Evolutionary conservation across 2,329 filamentous ascomycete species (phyloP), one percentile per base, ranked within the genome.

Genomic region (Cladosporium sp.): DNA sequence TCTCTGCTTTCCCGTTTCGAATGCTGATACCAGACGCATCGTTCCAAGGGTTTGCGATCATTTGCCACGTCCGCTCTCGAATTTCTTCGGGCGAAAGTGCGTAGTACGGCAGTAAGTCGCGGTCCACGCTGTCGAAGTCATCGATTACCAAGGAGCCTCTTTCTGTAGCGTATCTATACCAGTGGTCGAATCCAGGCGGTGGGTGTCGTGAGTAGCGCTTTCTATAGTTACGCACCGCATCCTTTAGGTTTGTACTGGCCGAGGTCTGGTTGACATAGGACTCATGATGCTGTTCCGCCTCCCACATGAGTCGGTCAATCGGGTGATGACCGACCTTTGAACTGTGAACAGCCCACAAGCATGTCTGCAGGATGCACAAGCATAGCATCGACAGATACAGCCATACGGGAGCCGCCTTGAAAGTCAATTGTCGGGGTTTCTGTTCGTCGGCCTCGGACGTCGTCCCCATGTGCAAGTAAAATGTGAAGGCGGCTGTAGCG

Each of bases 161-260:
- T 6, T 70, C 76, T 5, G 73, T 78, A 1, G 84, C 83, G 67
- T 80, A 86, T 38, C 78, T 68, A 64, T 82, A 85, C 84, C 84
- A 86, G 59, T 78, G 73, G 61, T 85, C 81, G 63, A 86, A 87
- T 12, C 79, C 78, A 9, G 84, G 83, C 25, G 84, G 84, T 1
- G 84, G 84, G 60, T 79, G 75, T 55, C 80, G 77, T 2, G 74
- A 69, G 65, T 86, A 84, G 61, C 82, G 77, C 51, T 72, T 69
- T 43, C 73, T 76, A 67, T 86, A 86, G 39, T 79, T 74, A 19
- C 69, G 62, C 6, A 82, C 78, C 25, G 82, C 82, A 59, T 80
- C 75, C 34, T 71, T 66, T 1, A 86, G 69, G 11, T 72, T 80
- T 15, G 69, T 73, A 66, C 81, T 84, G 39, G 68, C 69, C 22